phyloP scores from a whole-genome alignment of 2,329 filamentous ascomycete species.

The Capronia coronata region DNA sequence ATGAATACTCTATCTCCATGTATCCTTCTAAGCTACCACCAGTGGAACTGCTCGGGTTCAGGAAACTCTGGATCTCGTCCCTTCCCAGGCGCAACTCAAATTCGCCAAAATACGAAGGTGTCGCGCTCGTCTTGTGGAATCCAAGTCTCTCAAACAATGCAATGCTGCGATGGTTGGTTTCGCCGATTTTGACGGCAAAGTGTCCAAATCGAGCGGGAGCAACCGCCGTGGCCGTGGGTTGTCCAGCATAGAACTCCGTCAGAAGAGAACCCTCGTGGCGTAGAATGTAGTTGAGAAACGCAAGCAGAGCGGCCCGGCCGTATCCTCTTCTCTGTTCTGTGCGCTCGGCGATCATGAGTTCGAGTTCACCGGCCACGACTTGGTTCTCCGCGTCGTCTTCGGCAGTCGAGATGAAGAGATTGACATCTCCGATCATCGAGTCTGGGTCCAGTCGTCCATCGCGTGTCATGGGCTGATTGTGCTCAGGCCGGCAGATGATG shows the following conservation, averaged over 20 bases:
- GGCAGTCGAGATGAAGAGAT: constrained; percentile 65
- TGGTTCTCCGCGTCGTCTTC: constrained; percentile 33
- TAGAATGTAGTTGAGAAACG: constrained; percentile 64
- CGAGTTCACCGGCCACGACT: constrained; percentile 60
- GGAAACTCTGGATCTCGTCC: constrained; percentile 7
- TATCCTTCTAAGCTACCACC: constrained; percentile 29
- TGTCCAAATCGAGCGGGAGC: constrained; percentile 37
- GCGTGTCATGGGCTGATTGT: constrained; percentile 8
- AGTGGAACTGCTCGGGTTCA: not conserved
- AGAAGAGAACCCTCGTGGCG: constrained; percentile 51
- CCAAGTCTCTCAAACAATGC: constrained; percentile 55
- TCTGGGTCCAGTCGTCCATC: constrained; percentile 49
- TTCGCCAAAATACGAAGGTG: constrained; percentile 62
- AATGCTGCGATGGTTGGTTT: constrained; percentile 52
- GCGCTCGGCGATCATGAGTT: constrained; percentile 73
- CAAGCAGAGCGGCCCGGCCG: constrained; percentile 58
- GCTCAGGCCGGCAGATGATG: constrained; percentile 49
- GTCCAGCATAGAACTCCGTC: constrained; percentile 43
- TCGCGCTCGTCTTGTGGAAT: constrained; percentile 46
- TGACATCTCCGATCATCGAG: constrained; percentile 67
- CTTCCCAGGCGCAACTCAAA: constrained; percentile 48
- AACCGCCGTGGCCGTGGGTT: not conserved
- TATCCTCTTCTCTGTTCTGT: constrained; percentile 55
- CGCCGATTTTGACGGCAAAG: constrained; percentile 57
- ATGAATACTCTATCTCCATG: constrained; percentile 35